Conservation (phyloP, 1,284 basidiomycete species). For the Cutaneotrichosporon daszewskae region DNA sequence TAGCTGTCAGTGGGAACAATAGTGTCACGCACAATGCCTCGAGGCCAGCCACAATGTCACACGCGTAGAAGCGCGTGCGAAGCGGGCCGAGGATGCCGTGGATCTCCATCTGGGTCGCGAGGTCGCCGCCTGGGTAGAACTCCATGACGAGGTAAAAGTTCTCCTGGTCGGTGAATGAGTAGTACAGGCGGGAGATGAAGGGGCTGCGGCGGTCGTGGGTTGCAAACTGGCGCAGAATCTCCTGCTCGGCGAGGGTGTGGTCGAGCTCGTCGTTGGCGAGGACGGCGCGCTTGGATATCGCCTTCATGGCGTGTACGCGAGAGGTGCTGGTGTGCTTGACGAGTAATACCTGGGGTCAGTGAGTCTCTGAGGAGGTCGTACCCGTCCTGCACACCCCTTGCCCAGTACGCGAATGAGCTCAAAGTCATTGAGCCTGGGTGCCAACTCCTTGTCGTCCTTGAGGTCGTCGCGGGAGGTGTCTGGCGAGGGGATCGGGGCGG, state of each 20-base stretch:
- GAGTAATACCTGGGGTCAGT: conserved; percentile 58
- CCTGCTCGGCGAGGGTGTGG: conserved; percentile 91
- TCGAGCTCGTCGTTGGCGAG: conserved; percentile 90
- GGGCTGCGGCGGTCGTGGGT: conserved; percentile 64
- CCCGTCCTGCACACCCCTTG: conserved; percentile 91
- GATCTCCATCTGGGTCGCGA: conserved; percentile 90
- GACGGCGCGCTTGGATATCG: conserved; percentile 92
- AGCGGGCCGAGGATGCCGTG: conserved; percentile 89
- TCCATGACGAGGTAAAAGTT: conserved; percentile 70
- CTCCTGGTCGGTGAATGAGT: conserved; percentile 93
- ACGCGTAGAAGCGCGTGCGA: conserved; percentile 89
- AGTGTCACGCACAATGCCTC: conserved; percentile 60
- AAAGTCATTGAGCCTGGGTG: conserved; percentile 72
- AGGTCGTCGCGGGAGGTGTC: conserved; percentile 9
- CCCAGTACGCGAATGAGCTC: conserved; percentile 93
- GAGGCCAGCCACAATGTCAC: conserved; percentile 90
- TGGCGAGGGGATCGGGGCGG: no score
- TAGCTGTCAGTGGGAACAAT: conserved; percentile 21
- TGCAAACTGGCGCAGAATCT: conserved; percentile 80
- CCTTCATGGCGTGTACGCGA: conserved; percentile 84
- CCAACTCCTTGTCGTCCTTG: neutral
- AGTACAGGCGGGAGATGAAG: conserved; percentile 89
- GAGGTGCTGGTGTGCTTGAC: conserved; percentile 68
- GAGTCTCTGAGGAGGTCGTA: conserved; percentile 16
- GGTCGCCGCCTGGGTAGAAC: conserved; percentile 92